Evolutionary conservation across 2,329 filamentous ascomycete genomes (phyloP), one percentile per base, ranked within the genome.

Genomic region (Fusarium papillatum): DNA sequence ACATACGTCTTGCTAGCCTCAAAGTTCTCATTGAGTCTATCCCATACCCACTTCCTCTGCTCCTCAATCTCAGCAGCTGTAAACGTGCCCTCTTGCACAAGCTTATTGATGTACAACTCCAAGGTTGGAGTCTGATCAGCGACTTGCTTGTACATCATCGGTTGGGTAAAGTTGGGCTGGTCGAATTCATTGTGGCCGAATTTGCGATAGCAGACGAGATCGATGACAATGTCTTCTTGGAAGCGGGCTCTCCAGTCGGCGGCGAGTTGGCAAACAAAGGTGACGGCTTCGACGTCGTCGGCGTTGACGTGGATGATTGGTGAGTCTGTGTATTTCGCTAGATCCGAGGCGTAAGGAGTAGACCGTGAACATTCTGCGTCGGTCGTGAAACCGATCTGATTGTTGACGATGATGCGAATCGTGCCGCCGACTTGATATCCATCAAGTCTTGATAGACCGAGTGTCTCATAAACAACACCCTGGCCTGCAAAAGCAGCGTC

Each of bases 101-200:
- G 92, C 88, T 98, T 94, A 80, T 97, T 90, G 78, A 96, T 91
- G 84, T 98, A 99, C 80, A 94, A 94, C 82, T 97, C 93, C 69
- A 98, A 91, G 81, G 96, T 94, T 38, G 93, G 92, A 76, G 93
- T 90, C 84, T 98, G 95, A 69, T 93, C 89, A 78, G 92, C 91
- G 82, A 98, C 98, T 80, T 94, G 94, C 92, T 98, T 98, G 91
- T 98, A 98, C 97, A 99, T 99, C 78, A 98, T 87, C 24, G 97
- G 97, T 84, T 98, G 97, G 16, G 97, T 98, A 89, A 98, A 98
- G 48, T 96, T 98, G 41, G 97, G 97, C 88, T 99, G 97, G 84
- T 99, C 97, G 14, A 96, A 98, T 88, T 99, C 97, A 87, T 99
- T 99, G 91, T 98, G 97, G 75, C 97, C 97, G 85, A 98, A 93